These are phyloP conservation scores for Platanthera guangdongensis DNA, from an alignment of 106 monocot genomes.

Conservation along the genomic window DNA sequence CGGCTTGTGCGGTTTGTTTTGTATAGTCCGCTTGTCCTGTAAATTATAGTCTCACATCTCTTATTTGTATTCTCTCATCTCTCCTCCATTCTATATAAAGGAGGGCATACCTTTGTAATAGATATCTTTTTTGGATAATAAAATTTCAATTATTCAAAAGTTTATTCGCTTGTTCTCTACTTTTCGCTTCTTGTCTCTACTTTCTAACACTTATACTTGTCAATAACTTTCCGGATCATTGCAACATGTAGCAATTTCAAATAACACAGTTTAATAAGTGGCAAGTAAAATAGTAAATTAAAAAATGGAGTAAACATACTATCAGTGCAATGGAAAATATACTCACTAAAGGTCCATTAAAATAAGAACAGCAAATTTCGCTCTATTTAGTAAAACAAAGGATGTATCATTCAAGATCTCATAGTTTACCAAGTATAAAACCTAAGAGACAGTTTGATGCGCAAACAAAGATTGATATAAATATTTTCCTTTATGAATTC, in stretches of 20 bases:
- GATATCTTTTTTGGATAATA: no score
- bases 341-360: neutral
- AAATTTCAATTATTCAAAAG: no score
- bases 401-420: neutral
- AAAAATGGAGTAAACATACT: neutral
- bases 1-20: no score
- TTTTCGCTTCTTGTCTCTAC: no score
- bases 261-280: neutral
- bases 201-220: no score
- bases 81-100: no score
- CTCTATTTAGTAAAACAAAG: neutral
- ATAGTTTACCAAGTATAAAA: neutral
- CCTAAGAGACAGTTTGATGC: neutral
- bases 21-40: no score
- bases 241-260: neutral
- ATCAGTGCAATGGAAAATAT: neutral
- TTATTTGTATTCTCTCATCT: no score
- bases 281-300: neutral
- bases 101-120: no score
- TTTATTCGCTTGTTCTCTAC: no score
- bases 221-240: neutral
- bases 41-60: no score
- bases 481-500: neutral
- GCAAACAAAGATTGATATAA: neutral
- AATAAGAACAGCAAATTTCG: neutral